Evolutionary conservation across 2,329 filamentous ascomycete species (phyloP).

Genomic region (Zopfia rhizophila): DNA sequence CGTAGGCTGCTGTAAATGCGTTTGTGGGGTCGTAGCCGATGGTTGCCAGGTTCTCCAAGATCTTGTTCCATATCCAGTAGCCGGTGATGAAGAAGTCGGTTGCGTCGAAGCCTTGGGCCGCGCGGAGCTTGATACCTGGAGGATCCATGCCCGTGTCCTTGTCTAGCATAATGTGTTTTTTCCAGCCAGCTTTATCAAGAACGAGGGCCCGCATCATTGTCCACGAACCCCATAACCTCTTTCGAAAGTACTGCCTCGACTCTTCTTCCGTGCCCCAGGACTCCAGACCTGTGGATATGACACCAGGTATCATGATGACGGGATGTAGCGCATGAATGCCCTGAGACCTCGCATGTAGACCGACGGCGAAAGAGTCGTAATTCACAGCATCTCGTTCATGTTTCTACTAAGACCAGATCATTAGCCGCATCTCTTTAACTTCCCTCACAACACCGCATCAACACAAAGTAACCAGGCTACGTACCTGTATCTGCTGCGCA

Average conservation of each 20-base stretch:
- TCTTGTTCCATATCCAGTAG: slow-evolving; percentile 99
- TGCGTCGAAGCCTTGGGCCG: slow-evolving; percentile 96
- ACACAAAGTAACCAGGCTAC: too few relatives aligned
- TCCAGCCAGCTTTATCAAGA: slow-evolving; percentile 93
- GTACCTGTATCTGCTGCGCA: slow-evolving; percentile 83
- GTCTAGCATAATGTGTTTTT: slow-evolving; percentile 96
- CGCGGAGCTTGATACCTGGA: slow-evolving; percentile 86
- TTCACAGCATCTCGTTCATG: slow-evolving; percentile 87
- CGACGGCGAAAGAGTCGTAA: slow-evolving; percentile 94
- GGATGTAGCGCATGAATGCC: slow-evolving; percentile 86
- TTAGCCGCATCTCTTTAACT: slow-evolving; percentile 29
- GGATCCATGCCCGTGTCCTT: slow-evolving; percentile 91
- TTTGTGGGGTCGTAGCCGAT: slow-evolving; percentile 93
- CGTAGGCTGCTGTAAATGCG: slow-evolving; percentile 76
- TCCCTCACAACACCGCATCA: too few relatives aligned
- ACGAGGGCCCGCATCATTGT: slow-evolving; percentile 98
- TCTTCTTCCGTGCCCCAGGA: slow-evolving; percentile 92
- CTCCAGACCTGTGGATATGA: slow-evolving; percentile 96
- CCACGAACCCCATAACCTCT: slow-evolving; percentile 97
- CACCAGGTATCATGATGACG: slow-evolving; percentile 96
- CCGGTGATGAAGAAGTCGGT: slow-evolving; percentile 91
- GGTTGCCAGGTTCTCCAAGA: slow-evolving; percentile 93
- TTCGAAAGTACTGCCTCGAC: slow-evolving; percentile 91
- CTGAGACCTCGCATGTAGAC: slow-evolving; percentile 81
- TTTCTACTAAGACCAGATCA: slow-evolving; percentile 64